Evolutionary conservation across 176 grass and related monocot genomes (phyloP), one percentile per base, ranked within the genome.

Genomic region (Hyparrhenia diplandra): DNA sequence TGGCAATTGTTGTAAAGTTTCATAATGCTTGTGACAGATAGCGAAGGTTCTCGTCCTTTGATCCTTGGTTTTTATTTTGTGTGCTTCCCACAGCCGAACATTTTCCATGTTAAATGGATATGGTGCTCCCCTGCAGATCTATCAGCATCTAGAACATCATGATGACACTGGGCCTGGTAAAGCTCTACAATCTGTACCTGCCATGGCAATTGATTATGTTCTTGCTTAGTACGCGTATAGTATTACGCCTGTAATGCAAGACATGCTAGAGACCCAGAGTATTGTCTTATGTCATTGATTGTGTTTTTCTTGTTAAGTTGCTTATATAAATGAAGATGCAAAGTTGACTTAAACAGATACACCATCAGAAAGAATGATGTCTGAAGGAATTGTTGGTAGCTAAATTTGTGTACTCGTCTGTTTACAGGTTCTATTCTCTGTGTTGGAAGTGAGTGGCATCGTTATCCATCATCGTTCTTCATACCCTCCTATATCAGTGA

Each of bases 101-200:
- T 99, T 99, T 78, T 95, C 96, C 69, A 99, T 99, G 84, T 83
- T 99, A 64, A 99, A 99, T 67, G 96, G 90, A 58, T 99, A 99
- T 45, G 90, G 90, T 81, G 92, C 96, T 63, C 96, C 96, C 70
- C 65, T 99, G 61, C 88, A 99, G 73, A 93, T 99, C 60, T 99
- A 99, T 78, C 85, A 91, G 58, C 88, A 99, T 75, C 87, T 99
- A 60, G 88, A 89, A 49, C 73, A 99, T 88, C 96, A 99, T 85
- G 96, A 95, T 79, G 96, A 91, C 83, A 67, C 82, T 85, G 92
- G 68, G 52, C 90, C 86, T 80, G 96, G 96, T 99, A 89, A 87
- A 52, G 51, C 84, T 43, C 46, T 67, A 59, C 49, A 40, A 79
- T 85, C 42, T 39, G 4, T 62, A 78, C 34, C 4, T 40, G 45